A percentile compares a stretch with the other conserved stretches of the same genome.
Evolutionary conservation across 352 stramenopile genomes (phyloP).

Genomic region (Salisapilia sapeloensis): DNA sequence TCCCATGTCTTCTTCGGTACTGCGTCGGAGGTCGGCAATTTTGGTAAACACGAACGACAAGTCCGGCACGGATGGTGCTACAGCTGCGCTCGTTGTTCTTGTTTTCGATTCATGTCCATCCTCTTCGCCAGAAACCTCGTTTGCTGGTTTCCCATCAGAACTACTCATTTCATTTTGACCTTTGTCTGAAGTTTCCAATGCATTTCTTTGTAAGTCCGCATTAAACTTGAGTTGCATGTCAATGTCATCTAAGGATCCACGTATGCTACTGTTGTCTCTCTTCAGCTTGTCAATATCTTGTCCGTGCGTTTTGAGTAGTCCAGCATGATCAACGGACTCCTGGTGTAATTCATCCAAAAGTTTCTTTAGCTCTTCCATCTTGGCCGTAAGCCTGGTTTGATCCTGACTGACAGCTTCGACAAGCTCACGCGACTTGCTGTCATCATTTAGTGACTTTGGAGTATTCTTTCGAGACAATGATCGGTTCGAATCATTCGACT

Average conservation of each 20-base stretch:
- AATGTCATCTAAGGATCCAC: neutral
- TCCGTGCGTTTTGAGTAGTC: too few species aligned
- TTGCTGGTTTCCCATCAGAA: neutral
- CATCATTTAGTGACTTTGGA: too few species aligned
- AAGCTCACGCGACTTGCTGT: too few species aligned
- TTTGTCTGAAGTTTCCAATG: constrained; percentile 1
- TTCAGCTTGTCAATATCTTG: too few species aligned
- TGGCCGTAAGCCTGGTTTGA: too few species aligned
- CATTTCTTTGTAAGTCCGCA: constrained; percentile 1
- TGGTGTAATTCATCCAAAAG: too few species aligned
- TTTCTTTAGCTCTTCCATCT: too few species aligned
- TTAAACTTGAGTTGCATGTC: neutral
- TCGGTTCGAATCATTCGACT: too few species aligned
- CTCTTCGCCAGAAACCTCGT: neutral
- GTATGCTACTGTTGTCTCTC: too few species aligned
- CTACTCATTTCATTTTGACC: neutral
- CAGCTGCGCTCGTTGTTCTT: constrained; percentile 1
- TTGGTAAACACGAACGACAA: constrained; percentile 72
- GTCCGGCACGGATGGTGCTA: constrained; percentile 19
- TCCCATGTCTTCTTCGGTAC: constrained; percentile 37
- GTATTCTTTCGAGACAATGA: too few species aligned
- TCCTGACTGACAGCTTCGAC: too few species aligned
- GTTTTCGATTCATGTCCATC: neutral
- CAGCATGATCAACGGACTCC: too few species aligned
- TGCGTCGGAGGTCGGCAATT: constrained; percentile 41